Evolutionary conservation across 768 basidiomycete genomes (phyloP).

Genomic region (Tremella fuciformis): DNA sequence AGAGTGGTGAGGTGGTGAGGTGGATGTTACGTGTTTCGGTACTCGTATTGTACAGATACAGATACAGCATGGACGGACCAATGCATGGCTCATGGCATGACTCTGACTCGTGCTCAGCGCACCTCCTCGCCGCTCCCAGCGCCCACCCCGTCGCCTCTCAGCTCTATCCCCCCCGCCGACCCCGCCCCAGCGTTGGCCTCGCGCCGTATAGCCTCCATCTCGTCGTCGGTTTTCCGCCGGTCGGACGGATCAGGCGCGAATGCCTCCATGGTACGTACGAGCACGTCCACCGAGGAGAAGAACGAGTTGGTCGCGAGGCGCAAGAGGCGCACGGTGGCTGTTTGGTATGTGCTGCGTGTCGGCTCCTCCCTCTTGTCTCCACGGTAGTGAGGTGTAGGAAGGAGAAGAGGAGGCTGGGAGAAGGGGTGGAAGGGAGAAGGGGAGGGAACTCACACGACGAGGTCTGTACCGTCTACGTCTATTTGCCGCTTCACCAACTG

Average conservation of each 20-base stretch:
- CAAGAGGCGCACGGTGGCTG: slow-evolving; percentile 74
- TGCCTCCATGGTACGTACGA: slow-evolving; percentile 73
- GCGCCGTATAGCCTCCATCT: slow-evolving; percentile 23
- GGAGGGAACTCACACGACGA: slow-evolving; percentile 68
- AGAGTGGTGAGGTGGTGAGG: no score
- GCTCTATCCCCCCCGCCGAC: slow-evolving; percentile 35
- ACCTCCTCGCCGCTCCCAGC: slow-evolving; percentile 45
- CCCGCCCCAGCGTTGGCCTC: slow-evolving; percentile 21
- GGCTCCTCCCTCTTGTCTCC: neutral
- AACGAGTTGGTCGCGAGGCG: slow-evolving; percentile 80
- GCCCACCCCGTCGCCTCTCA: slow-evolving; percentile 41
- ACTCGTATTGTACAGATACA: slow-evolving; percentile 4
- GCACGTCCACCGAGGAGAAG: slow-evolving; percentile 82
- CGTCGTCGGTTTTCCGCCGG: slow-evolving; percentile 24
- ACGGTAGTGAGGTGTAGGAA: neutral
- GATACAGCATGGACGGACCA: no score
- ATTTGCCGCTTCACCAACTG: slow-evolving; percentile 74
- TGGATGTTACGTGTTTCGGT: no score
- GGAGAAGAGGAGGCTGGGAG: neutral
- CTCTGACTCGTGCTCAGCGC: no score
- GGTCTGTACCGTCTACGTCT: slow-evolving; percentile 62
- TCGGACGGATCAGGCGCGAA: slow-evolving; percentile 67
- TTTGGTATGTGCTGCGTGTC: slow-evolving; percentile 58
- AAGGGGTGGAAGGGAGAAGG: neutral
- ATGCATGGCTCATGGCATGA: no score